Conservation (phyloP, 306 rosid species). For the Lablab purpureus region DNA sequence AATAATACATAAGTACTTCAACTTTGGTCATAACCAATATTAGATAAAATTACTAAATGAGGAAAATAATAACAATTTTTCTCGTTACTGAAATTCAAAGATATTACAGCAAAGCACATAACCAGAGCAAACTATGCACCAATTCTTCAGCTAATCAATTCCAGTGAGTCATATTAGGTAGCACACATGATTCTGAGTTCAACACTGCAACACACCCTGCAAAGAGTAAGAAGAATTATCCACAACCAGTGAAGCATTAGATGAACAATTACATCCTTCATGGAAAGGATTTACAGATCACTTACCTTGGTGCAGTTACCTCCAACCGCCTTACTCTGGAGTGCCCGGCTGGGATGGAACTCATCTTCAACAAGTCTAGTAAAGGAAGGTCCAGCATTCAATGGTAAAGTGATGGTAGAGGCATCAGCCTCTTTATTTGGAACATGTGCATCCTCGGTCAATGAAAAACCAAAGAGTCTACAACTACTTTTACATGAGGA, state of each 20-base stretch:
- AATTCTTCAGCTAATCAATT: slow-evolving; percentile 42
- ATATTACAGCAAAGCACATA: slow-evolving; percentile 41
- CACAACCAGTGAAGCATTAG: not conserved
- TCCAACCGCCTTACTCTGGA: slow-evolving; percentile 62
- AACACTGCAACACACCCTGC: slow-evolving; percentile 60
- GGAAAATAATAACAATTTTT: slow-evolving; percentile 43
- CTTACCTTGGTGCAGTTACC: slow-evolving; percentile 72
- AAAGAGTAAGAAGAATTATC: not conserved
- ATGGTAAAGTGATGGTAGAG: slow-evolving; percentile 50
- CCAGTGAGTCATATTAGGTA: slow-evolving; percentile 35
- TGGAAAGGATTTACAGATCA: slow-evolving; percentile 30
- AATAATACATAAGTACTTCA: slow-evolving; percentile 47
- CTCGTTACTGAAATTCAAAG: slow-evolving; percentile 32
- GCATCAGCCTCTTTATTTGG: slow-evolving; percentile 53
- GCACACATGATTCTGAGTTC: slow-evolving; percentile 41
- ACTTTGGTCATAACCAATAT: slow-evolving; percentile 35
- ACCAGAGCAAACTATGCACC: slow-evolving; percentile 39
- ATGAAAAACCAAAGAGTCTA: slow-evolving; percentile 91
- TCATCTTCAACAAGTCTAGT: slow-evolving; percentile 59
- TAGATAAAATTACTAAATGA: slow-evolving; percentile 42
- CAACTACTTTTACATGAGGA: slow-evolving; percentile 79
- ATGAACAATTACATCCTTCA: not conserved
- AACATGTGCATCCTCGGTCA: slow-evolving; percentile 65
- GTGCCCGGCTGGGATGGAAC: slow-evolving; percentile 60
- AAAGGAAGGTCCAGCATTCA: slow-evolving; percentile 63